phyloP scores from a whole-genome alignment of 805 yeast species.

The Spathaspora girioi region DNA sequence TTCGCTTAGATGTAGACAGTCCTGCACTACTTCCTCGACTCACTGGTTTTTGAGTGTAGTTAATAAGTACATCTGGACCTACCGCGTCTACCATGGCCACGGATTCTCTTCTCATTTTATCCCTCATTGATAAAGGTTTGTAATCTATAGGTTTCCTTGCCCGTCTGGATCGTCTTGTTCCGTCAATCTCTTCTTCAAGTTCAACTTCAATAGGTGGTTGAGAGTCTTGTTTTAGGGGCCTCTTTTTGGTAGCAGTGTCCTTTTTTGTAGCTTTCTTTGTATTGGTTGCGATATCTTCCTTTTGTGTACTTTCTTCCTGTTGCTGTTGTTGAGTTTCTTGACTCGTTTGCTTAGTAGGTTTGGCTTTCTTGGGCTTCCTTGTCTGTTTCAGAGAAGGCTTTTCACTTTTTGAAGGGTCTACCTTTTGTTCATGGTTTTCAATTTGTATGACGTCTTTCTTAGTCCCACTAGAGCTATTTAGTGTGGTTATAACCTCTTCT shows the following conservation, averaged over 20 bases:
- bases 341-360: neutral
- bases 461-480: neutral
- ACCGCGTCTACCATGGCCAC: constrained; percentile 62
- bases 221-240: neutral
- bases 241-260: neutral
- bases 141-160: constrained; percentile 60
- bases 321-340: neutral
- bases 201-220: neutral
- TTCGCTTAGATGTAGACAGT: constrained; percentile 3
- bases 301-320: neutral
- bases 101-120: constrained; percentile 66
- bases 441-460: neutral
- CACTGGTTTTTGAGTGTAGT: constrained; percentile 3
- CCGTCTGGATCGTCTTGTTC: constrained; percentile 39
- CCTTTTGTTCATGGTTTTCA: neutral
- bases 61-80: constrained; percentile 23
- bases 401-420: neutral
- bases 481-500: neutral
- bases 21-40: neutral
- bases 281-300: too few relatives aligned
- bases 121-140: constrained; percentile 61
- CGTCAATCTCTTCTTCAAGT: neutral
- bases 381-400: neutral
- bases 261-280: neutral
- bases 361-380: neutral